Base-by-base conservation (phyloP, 2,329 filamentous ascomycete genomes). In the Bipolaris oryzae region DNA sequence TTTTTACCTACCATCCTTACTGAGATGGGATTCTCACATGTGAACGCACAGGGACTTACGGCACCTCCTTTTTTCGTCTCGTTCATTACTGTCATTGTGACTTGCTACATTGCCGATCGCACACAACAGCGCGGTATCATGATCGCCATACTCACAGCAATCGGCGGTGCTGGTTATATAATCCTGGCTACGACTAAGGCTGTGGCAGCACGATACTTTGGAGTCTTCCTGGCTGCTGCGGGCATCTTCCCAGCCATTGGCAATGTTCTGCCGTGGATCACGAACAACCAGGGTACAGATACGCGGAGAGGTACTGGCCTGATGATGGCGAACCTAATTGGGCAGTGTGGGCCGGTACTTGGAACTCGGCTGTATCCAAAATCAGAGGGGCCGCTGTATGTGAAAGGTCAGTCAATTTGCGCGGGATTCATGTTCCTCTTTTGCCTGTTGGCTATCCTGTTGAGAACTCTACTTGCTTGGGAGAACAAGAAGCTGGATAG, bases 11-110 rank as follows among this genome's bases (percentile, higher is more conserved):
- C 77, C 0, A 79, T 79, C 50, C 69, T 80, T 57, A 69, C 72
- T 5, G 74, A 78, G 52, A 89, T 92, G 86, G 89, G 89, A 9
- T 91, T 88, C 74, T 84, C 82, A 0, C 78, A 82, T 13, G 82
- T 91, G 58, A 80, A 86, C 55, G 87, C 89, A 0, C 89, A 92
- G 74, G 89, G 89, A 1, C 81, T 92, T 11, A 88, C 87, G 0
- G 88, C 88, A 0, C 89, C 89, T 1, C 88, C 89, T 0, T 91
- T 89, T 72, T 85, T 91, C 64, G 74, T 89, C 15, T 82, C 87
- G 1, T 90, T 89, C 69, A 64, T 89, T 11, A 75, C 86, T 20
- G 88, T 86, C 42, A 81, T 91, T 57, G 65, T 69, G 9, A 84
- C 84, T 1, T 86, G 87, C 5, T 89, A 81, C 71, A 71, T 90